Percentiles rank a stretch among this genome's conserved stretches.
Evolutionary conservation across 345 rosid species (phyloP).

Genomic region (Linum lewisii): DNA sequence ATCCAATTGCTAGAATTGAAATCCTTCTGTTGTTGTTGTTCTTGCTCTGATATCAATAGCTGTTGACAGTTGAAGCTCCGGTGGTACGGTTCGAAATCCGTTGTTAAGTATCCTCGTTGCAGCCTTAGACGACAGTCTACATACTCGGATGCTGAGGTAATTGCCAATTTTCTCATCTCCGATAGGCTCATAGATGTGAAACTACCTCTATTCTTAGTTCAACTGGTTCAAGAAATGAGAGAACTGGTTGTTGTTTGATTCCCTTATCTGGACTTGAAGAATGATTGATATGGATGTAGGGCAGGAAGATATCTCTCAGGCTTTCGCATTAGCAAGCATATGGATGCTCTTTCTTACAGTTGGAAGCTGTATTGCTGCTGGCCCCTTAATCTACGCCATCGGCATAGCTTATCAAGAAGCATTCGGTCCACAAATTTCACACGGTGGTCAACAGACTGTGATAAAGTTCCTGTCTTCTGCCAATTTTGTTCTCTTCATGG

Average conservation of each 20-base stretch:
- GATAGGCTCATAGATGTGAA: not conserved
- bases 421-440: conserved; percentile 28
- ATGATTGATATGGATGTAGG: conserved; percentile 79
- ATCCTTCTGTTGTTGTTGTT: not conserved
- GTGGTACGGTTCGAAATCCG: conserved; percentile 84
- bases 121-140: conserved; percentile 75
- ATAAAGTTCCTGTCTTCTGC: conserved; percentile 38
- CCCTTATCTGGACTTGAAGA: conserved; percentile 31
- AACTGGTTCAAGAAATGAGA: not conserved
- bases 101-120: conserved; percentile 93
- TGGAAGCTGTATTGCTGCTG: conserved; percentile 49
- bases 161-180: conserved; percentile 2
- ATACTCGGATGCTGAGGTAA: conserved; percentile 94
- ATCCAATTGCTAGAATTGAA: too few relatives aligned
- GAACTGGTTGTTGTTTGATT: not conserved
- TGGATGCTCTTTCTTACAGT: conserved; percentile 71
- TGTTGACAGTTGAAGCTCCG: conserved; percentile 63
- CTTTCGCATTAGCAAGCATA: conserved; percentile 62
- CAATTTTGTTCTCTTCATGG: conserved; percentile 55
- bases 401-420: conserved; percentile 52
- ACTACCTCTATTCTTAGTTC: not conserved
- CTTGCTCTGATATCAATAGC: not conserved
- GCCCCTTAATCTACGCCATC: conserved; percentile 50
- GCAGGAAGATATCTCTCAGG: conserved; percentile 98
- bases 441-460: conserved; percentile 32